phyloP scores from a whole-genome alignment of 1,139 yeast genomes.

The Sugiyamaella xylanicola region DNA sequence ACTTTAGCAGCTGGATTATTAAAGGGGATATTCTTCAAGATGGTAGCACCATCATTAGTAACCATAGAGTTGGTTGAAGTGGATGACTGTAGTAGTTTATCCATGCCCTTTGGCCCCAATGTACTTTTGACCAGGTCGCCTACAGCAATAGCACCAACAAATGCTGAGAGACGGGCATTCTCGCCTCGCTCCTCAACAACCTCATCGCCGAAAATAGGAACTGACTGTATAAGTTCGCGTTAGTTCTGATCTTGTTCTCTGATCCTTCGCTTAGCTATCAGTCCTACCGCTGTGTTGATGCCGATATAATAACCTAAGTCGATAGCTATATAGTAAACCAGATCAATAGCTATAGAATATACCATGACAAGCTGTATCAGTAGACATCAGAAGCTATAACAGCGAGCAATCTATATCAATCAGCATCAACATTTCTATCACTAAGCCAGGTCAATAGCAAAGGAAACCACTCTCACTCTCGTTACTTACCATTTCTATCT shows the following conservation, averaged over 20 bases:
- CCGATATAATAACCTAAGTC: too few species aligned
- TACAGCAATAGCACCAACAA: constrained; percentile 98
- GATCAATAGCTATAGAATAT: too few species aligned
- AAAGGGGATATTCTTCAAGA: constrained; percentile 87
- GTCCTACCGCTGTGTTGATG: too few species aligned
- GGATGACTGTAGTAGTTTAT: constrained; percentile 86
- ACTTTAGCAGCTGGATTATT: constrained; percentile 99
- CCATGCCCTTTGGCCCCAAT: constrained; percentile 98
- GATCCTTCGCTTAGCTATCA: background rate
- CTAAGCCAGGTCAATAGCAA: too few species aligned
- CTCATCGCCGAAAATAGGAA: constrained; percentile 94
- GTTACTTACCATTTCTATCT: constrained; percentile 7
- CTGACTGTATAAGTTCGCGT: constrained; percentile 50
- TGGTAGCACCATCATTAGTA: constrained; percentile 98
- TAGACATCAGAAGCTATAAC: too few species aligned
- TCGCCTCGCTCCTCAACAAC: constrained; percentile 98
- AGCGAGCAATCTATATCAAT: too few species aligned
- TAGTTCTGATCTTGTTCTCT: background rate
- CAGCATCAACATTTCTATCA: too few species aligned
- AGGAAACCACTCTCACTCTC: too few species aligned
- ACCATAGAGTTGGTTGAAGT: constrained; percentile 76
- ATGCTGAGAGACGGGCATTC: constrained; percentile 94
- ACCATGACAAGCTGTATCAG: too few species aligned
- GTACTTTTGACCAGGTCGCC: constrained; percentile 97
- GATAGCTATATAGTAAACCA: too few species aligned